These are phyloP conservation scores for Dipsacomyces acuminosporus DNA, from an alignment of 371 early-diverging fungal genomes.

Conservation along the genomic window DNA sequence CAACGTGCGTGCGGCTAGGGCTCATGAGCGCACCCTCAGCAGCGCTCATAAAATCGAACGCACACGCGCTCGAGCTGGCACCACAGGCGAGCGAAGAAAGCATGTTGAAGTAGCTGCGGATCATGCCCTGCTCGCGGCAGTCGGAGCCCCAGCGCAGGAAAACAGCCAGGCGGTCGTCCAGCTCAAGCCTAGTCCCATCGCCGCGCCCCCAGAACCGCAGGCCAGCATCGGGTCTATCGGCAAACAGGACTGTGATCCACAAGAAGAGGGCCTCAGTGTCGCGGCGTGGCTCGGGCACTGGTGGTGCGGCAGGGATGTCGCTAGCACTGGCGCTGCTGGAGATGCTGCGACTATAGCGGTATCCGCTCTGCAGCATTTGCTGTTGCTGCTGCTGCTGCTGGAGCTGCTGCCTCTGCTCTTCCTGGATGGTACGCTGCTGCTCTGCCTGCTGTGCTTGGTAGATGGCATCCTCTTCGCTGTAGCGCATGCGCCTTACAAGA, in stretches of 20 bases:
- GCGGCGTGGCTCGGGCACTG: conserved; percentile 38
- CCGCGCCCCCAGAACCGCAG: conserved; percentile 66
- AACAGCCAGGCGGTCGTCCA: conserved; percentile 55
- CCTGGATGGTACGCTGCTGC: conserved; percentile 23
- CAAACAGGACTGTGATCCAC: conserved; percentile 66
- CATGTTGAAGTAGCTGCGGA: conserved; percentile 65
- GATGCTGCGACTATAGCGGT: conserved; percentile 25
- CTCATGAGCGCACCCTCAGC: conserved; percentile 31
- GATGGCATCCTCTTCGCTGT: conserved; percentile 67
- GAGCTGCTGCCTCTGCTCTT: conserved; percentile 20
- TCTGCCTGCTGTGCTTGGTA: conserved; percentile 47
- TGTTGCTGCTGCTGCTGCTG: conserved; percentile 32
- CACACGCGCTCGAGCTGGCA: conserved; percentile 53
- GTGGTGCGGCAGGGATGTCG: conserved; percentile 1
- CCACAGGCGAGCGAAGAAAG: conserved; percentile 72
- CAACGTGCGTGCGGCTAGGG: conserved; percentile 19
- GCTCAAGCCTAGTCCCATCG: conserved; percentile 19
- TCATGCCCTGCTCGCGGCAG: conserved; percentile 54
- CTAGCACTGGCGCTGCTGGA: not conserved
- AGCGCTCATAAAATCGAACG: conserved; percentile 56
- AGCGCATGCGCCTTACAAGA: conserved; percentile 59
- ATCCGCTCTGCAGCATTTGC: conserved; percentile 24
- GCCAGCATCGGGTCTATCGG: conserved; percentile 68
- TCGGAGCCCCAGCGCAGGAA: conserved; percentile 74
- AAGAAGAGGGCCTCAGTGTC: conserved; percentile 63